Evolutionary conservation across 139 green algal genomes (phyloP).

Genomic region (Picochlorum costavermella): DNA sequence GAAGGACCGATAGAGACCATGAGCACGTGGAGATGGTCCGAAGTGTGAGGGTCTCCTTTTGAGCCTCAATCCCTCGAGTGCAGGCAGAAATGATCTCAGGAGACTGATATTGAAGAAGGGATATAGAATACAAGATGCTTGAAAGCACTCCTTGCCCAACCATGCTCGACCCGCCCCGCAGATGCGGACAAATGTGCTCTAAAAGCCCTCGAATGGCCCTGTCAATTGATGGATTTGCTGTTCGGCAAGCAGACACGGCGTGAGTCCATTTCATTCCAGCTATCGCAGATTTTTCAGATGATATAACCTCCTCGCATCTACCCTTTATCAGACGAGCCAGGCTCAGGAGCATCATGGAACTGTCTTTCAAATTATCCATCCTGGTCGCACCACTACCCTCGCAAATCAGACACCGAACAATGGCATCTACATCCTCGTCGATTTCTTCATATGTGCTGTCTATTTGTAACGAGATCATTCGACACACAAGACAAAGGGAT

Average conservation of each 20-base stretch:
- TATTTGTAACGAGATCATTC: not conserved
- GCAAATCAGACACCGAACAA: too few species aligned
- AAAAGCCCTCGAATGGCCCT: not conserved
- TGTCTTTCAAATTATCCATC: not conserved
- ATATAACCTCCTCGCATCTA: not conserved
- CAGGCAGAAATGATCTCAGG: not conserved
- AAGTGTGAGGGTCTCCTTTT: not conserved
- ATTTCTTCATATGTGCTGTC: too few species aligned
- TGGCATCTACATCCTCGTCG: too few species aligned
- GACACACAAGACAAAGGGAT: not conserved
- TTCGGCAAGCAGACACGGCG: not conserved
- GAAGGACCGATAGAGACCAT: not conserved
- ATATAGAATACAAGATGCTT: conserved; percentile 1
- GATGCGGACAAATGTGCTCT: not conserved
- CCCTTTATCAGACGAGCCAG: not conserved
- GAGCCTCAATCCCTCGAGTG: not conserved
- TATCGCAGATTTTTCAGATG: not conserved
- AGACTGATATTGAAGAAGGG: not conserved
- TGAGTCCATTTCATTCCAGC: not conserved
- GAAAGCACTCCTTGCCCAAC: not conserved
- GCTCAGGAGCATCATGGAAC: not conserved
- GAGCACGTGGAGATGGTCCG: not conserved
- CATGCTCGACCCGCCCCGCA: not conserved
- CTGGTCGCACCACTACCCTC: too few species aligned
- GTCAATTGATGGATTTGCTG: not conserved